These are phyloP conservation scores for Ophiostoma ips DNA, from an alignment of 2,329 filamentous ascomycete species.

Conservation along the genomic window DNA sequence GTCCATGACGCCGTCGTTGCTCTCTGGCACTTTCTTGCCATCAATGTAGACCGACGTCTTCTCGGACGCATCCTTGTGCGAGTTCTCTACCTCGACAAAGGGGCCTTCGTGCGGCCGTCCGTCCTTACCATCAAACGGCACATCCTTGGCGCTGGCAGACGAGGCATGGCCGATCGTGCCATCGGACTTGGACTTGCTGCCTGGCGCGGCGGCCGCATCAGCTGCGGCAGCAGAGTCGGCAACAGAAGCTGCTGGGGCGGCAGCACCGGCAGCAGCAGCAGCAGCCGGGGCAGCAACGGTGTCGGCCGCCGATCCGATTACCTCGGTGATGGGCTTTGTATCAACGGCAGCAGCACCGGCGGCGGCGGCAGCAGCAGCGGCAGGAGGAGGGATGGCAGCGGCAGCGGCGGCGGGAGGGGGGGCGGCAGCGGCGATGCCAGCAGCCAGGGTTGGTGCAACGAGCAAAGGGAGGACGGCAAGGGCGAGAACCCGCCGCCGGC, in stretches of 20 bases:
- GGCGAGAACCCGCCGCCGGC: conserved; percentile 10
- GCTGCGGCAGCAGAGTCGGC: not conserved
- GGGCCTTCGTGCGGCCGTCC: conserved; percentile 88
- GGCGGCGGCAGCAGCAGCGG: not conserved
- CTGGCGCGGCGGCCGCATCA: not conserved
- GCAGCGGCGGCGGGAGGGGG: not conserved
- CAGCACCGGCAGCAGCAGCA: not conserved
- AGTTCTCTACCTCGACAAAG: conserved; percentile 45
- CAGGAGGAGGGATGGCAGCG: not conserved
- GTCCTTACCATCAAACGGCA: conserved; percentile 82
- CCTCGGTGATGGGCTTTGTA: too few relatives aligned
- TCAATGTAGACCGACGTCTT: conserved; percentile 39
- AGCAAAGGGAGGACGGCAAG: conserved; percentile 11
- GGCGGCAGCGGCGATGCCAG: conserved; percentile 2
- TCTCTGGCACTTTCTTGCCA: conserved; percentile 47
- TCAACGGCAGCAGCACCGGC: not conserved
- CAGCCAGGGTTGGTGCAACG: conserved; percentile 8
- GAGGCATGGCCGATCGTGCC: conserved; percentile 8
- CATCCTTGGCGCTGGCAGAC: conserved; percentile 47
- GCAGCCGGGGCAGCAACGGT: not conserved
- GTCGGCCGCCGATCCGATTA: too few relatives aligned
- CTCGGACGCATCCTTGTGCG: conserved; percentile 24
- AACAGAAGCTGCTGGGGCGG: not conserved
- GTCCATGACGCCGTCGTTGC: conserved; percentile 80
- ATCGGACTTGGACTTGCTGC: conserved; percentile 17